A percentile compares a stretch with the other conserved stretches of the same genome.
phyloP scores from a whole-genome alignment of 106 monocot genomes.

The Ottelia alismoides region DNA sequence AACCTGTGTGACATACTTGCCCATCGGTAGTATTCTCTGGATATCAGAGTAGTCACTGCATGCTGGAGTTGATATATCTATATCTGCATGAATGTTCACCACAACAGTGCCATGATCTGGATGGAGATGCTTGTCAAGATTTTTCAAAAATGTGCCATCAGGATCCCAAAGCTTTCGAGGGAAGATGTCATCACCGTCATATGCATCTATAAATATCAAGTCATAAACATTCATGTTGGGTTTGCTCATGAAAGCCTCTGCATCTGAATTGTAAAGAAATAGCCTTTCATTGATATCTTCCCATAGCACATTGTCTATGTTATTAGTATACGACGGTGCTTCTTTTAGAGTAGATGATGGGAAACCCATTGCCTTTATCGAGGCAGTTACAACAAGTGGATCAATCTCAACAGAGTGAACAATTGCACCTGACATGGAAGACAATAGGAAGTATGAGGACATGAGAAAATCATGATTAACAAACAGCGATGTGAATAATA shows the following conservation, averaged over 20 bases:
- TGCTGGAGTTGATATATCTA: constrained; percentile 20
- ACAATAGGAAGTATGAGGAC: neutral
- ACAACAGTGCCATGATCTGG: constrained; percentile 77
- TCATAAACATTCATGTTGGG: constrained; percentile 39
- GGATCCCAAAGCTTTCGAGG: constrained; percentile 75
- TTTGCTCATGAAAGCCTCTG: constrained; percentile 45
- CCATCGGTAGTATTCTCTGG: constrained; percentile 44
- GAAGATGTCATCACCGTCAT: constrained; percentile 94
- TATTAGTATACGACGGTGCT: constrained; percentile 5
- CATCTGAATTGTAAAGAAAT: constrained; percentile 57
- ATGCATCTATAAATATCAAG: constrained; percentile 81
- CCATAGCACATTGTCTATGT: constrained; percentile 30
- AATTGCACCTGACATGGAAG: constrained; percentile 43
- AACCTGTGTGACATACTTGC: constrained; percentile 59
- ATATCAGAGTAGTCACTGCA: neutral
- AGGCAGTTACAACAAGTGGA: constrained; percentile 75
- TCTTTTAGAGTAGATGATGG: constrained; percentile 35
- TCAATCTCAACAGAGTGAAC: constrained; percentile 89
- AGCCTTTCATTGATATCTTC: constrained; percentile 34
- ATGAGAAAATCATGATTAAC: neutral
- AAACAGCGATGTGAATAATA: no score
- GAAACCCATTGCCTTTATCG: constrained; percentile 89
- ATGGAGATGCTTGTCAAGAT: constrained; percentile 44
- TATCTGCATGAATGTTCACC: constrained; percentile 86
- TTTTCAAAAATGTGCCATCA: constrained; percentile 42